phyloP scores from a whole-genome alignment of 345 rosid species.

The Arabidopsis thaliana region TAIR10.1 NC_003071.7:17861001-17861500 shows the following conservation, averaged over 20 bases:
- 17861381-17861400: not conserved
- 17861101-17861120: not conserved
- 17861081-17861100: slow-evolving; percentile 50
- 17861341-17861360: not conserved
- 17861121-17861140: not conserved
- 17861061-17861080: slow-evolving; percentile 63
- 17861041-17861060: slow-evolving; percentile 61
- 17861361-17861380: slow-evolving; percentile 1
- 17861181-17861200: slow-evolving; percentile 12
- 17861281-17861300: slow-evolving; percentile 15
- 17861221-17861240: slow-evolving; percentile 2
- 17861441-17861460: not conserved
- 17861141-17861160: slow-evolving; percentile 5
- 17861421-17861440: not conserved
- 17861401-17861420: slow-evolving; percentile 17
- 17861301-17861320: slow-evolving; percentile 9
- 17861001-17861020: slow-evolving; percentile 72
- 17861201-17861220: not conserved
- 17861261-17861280: not conserved
- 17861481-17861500: not conserved
- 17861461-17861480: slow-evolving; percentile 3
- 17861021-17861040: slow-evolving; percentile 52
- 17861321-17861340: not conserved
- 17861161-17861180: slow-evolving; percentile 2
- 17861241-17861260: not conserved